Base-by-base conservation (phyloP, 331 rosid species). In the Cydonia oblonga region DNA sequence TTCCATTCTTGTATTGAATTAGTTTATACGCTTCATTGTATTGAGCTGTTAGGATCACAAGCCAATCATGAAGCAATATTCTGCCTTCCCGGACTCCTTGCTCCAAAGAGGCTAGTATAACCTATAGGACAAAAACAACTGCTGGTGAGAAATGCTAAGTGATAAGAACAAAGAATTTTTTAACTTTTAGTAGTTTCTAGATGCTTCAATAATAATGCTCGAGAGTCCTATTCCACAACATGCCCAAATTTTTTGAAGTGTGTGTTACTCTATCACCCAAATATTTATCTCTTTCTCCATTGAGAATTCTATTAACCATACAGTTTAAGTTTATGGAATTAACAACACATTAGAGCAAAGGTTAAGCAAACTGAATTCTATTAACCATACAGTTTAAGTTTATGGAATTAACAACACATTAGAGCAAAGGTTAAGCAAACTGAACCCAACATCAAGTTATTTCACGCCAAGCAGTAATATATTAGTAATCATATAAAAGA, bases 31-130 rank as follows among this genome's bases (percentile, higher is more conserved):
- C 95, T 59, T 93, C 92, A 30, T 93, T 93, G 81, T 93, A 91
- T 75, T 93, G 98, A 29, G 97, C 95, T 64, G 95, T 85, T 70
- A 93, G 90, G 81, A 93, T 85, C 80, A 93, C 98, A 53, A 93
- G 97, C 98, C 98, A 93, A 71, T 93, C 98, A 61, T 91, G 97
- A 79, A 93, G 96, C 79, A 93, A 81, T 77, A 87, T 76, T 84
- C 98, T 86, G 68, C 98, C 98, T 85, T 93, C 97, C 67, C 96
- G 86, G 86, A 93, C 89, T 71, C 98, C 98, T 81, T 93, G 92
- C 91, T 93, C 93, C 87, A 93, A 79, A 25, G 98, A 91, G 74
- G 95, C 96, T 78, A 85, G 72, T 77, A 93, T 89, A 81, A 91
- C 97, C 98, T 93, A 77, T 24, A 80, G 63, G 63, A 68, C 68